Evolutionary conservation across 106 monocot genomes (phyloP), one percentile per base, ranked within the genome.

Genomic region (Apostasia shenzhenica): DNA sequence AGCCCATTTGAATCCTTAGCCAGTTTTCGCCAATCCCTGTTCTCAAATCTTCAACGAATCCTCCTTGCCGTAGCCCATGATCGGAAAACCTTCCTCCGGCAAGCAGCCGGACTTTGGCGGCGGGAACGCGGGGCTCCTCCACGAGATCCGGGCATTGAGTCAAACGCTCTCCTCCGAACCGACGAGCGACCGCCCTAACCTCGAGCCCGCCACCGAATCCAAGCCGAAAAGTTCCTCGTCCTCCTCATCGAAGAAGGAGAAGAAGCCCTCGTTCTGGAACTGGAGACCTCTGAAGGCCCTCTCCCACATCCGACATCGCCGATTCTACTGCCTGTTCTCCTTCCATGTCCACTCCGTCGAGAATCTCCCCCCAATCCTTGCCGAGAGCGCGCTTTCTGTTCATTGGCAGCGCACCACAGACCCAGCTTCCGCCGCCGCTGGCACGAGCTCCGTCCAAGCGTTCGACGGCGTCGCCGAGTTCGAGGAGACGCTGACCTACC

Each of bases 321-420:
- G 92, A 55, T 73, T 91, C 76, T 73, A 86, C 61, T 88, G 88
- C 73, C 58, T 75, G 1, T 97, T 97, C 86, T 77, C 89, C 11
- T 77, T 97, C 48, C 84, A 83, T 14, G 89, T 92, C 42, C 86
- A 87, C 72, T 86, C 92, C 43, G 58, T 97, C 69, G 72, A 82
- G 51, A 58, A 71, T 13, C 81, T 97, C 49, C 85, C 88, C 10
- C 41, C 84, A 0, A 12, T 63, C 54, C 75, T 92, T 66, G 69
- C 73, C 26, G 76, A 68, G 46, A 55, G 69, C 42, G 41, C 51
- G 39, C 59, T 92, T 64, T 56, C 65, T 55, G 86, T 97, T 14
- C 53, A 70, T 44, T 97, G 91, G 85, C 83, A 73, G 57, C 81
- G 89, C 50, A 76, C 80, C 57, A 72, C 77, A 50, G 79, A 78